A percentile compares a stretch with the other conserved stretches of the same genome.
These are phyloP conservation scores for Gymnopilus junonius DNA, from an alignment of 768 basidiomycete genomes.

Conservation along the genomic window DNA sequence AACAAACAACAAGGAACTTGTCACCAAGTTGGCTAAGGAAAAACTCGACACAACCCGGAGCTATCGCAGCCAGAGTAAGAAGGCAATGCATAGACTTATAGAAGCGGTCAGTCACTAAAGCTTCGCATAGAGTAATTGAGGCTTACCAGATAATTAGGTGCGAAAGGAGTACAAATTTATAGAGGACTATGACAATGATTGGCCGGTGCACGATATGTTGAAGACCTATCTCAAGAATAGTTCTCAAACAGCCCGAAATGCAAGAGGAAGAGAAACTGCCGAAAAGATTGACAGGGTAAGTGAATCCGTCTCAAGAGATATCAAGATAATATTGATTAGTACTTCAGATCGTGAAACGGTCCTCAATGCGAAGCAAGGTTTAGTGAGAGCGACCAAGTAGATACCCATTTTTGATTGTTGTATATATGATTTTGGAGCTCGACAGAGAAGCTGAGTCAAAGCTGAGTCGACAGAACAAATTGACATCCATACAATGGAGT, in stretches of 20 bases:
- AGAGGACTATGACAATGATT: constrained; percentile 2
- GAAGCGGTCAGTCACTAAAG: not conserved
- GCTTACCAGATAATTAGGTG: not conserved
- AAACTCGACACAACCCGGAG: constrained; percentile 4
- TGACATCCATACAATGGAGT: too few relatives aligned
- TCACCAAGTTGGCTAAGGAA: constrained; percentile 10
- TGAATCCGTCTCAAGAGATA: not conserved
- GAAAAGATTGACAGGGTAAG: not conserved
- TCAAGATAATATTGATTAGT: not conserved
- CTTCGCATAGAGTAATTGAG: not conserved
- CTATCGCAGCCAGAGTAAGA: constrained; percentile 6
- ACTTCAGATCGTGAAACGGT: not conserved
- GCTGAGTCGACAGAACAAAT: not conserved
- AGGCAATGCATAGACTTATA: not conserved
- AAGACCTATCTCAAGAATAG: constrained; percentile 2
- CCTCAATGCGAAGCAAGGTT: not conserved
- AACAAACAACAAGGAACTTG: not conserved
- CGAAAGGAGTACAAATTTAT: constrained; percentile 6
- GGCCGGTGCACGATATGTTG: constrained; percentile 3
- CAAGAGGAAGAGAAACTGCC: not conserved
- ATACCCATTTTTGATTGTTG: too few relatives aligned
- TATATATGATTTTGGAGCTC: not conserved
- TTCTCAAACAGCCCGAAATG: not conserved
- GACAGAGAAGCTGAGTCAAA: too few relatives aligned
- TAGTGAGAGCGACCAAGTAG: not conserved